Conservation (phyloP, 441 rosid species). For the Omphalea diandra region DNA sequence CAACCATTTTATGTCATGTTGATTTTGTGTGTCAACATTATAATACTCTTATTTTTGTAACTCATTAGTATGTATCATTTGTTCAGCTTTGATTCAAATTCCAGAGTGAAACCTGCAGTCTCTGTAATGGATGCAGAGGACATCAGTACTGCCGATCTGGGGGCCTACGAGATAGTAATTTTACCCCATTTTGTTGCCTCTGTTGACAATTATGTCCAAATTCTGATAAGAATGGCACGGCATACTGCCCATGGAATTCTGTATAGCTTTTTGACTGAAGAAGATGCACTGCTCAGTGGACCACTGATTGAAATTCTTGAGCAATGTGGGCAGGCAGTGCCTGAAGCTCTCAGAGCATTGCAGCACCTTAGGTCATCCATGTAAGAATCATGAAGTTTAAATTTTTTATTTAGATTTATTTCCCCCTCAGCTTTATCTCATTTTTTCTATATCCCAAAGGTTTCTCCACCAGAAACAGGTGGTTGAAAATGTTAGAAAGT, state of each 20-base stretch:
- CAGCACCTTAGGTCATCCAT: conserved; percentile 14
- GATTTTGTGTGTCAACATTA: not conserved
- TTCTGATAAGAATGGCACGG: conserved; percentile 57
- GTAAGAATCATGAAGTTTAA: conserved; percentile 21
- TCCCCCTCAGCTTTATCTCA: not conserved
- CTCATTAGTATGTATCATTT: conserved; percentile 1
- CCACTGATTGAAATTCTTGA: conserved; percentile 45
- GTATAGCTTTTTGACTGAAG: conserved; percentile 46
- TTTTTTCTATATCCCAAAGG: not conserved
- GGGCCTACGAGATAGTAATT: conserved; percentile 39
- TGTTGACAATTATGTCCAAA: conserved; percentile 33
- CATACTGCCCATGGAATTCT: conserved; percentile 38
- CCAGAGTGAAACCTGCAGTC: conserved; percentile 30
- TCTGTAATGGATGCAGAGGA: conserved; percentile 36
- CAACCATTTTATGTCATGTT: not conserved
- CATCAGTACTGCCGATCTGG: conserved; percentile 33
- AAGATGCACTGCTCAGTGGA: conserved; percentile 34
- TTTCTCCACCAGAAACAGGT: not conserved
- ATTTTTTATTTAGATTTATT: not conserved
- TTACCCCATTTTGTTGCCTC: conserved; percentile 43
- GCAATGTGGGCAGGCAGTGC: conserved; percentile 52
- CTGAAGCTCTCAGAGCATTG: conserved; percentile 39
- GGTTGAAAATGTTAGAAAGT: not conserved
- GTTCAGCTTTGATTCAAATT: conserved; percentile 30
- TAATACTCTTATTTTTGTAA: not conserved